phyloP scores from a whole-genome alignment of 176 grass and related monocot genomes.

The Avena eriantha region DNA sequence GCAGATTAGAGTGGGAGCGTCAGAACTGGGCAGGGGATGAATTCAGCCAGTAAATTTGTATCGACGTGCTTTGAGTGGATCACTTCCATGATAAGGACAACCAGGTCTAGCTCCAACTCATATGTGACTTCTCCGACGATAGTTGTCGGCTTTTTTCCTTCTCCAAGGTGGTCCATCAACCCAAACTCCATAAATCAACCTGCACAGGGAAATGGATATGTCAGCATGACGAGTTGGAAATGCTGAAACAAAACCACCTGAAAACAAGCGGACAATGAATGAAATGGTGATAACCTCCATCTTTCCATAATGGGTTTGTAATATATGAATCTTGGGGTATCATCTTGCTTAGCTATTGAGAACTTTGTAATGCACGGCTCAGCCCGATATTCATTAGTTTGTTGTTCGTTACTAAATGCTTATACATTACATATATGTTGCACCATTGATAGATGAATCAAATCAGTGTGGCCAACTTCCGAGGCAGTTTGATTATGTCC shows the following conservation, averaged over 20 bases:
- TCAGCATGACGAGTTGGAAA: constrained; percentile 1
- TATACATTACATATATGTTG: background rate
- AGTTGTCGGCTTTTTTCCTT: constrained; percentile 73
- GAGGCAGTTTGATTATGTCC: background rate
- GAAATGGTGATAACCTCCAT: background rate
- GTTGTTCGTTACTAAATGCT: background rate
- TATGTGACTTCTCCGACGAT: constrained; percentile 86
- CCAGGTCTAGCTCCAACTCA: constrained; percentile 87
- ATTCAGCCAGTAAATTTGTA: constrained; percentile 91
- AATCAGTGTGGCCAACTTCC: background rate
- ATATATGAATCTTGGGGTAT: background rate
- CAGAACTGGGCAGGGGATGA: constrained; percentile 89
- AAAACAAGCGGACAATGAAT: background rate
- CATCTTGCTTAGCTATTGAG: too few relatives aligned
- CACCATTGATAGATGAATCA: background rate
- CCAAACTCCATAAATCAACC: constrained; percentile 93
- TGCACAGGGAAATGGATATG: constrained; percentile 31
- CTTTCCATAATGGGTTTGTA: background rate
- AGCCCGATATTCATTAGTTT: background rate
- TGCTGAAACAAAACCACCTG: background rate
- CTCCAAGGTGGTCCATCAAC: constrained; percentile 91
- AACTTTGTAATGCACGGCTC: too few relatives aligned
- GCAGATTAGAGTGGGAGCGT: constrained; percentile 69
- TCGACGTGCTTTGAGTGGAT: constrained; percentile 96
- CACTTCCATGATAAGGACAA: constrained; percentile 93